Evolutionary conservation across 495 filamentous ascomycete genomes (phyloP), one percentile per base, ranked within the genome.

Genomic region (Thermochaetoides thermophila): DNA sequence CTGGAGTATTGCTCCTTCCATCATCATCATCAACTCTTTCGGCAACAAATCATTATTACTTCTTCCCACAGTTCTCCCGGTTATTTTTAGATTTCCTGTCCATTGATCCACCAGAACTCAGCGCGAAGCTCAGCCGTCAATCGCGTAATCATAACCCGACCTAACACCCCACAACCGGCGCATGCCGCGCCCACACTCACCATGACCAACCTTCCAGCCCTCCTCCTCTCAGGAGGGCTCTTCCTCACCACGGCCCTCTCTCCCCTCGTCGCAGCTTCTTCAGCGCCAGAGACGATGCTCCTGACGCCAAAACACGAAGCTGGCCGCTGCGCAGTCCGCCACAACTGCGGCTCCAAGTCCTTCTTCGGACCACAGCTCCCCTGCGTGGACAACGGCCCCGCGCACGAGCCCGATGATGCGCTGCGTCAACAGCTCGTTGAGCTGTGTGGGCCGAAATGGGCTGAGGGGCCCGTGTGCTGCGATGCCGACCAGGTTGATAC

Each of bases 371-470:
- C 74, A 29, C 71, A 92, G 45, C 65, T 97, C 34, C 89, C 89
- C 6, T 96, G 85, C 48, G 73, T 84, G n/a, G 89, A 96, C 57
- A 97, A 97, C 55, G 84, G 63, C 13, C 63, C 74, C 24, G 91
- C 89, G 27, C 63, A 74, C 31, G 65, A 76, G 24, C 86, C 87
- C 7, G 70, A 76, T 17, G 64, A 68, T 3, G 63, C 71, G 15
- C 64, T 79, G 32, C 69, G 81, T 34, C 56, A 80, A 46, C 75
- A 86, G 56, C 60, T 96, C 18, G 72, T 91, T n/a, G 67, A 72
- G 13, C 61, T 96, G 12, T 97, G 89, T 46, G 89, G 89, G 12
- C 64, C 71, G 12, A 73, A 84, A 56, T 97, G 91, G 91, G 63
- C 60, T 29, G 63, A 80, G 26, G 78, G 78, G 0, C 70, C 80